phyloP scores from a whole-genome alignment of 1,139 yeast genomes.

The Tardiomyces depauwii region DNA sequence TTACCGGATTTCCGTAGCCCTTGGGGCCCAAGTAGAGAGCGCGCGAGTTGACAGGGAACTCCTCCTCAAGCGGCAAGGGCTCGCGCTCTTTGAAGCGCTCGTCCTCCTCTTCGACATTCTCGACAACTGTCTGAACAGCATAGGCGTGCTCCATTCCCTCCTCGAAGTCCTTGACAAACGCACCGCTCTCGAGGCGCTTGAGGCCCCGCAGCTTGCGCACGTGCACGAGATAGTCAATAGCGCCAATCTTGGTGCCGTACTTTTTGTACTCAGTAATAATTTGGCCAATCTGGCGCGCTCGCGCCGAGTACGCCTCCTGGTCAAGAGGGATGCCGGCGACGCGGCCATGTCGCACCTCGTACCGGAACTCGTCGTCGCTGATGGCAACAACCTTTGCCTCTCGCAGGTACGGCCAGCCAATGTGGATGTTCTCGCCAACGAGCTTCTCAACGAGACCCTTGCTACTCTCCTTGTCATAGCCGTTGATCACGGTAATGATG shows the following conservation, averaged over 20 bases:
- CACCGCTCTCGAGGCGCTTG: slow-evolving; percentile 59
- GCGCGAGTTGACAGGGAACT: slow-evolving; percentile 62
- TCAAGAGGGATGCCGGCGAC: slow-evolving; percentile 6
- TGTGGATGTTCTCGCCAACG: slow-evolving; percentile 51
- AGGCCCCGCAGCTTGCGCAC: slow-evolving; percentile 75
- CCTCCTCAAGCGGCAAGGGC: slow-evolving; percentile 69
- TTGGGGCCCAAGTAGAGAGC: slow-evolving; percentile 80
- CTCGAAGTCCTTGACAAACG: slow-evolving; percentile 47
- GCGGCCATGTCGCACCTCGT: slow-evolving; percentile 30
- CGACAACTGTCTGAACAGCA: slow-evolving; percentile 75
- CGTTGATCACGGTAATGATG: slow-evolving; percentile 50
- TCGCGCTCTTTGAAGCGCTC: slow-evolving; percentile 60
- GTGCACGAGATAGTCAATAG: slow-evolving; percentile 47
- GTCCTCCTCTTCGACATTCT: slow-evolving; percentile 63
- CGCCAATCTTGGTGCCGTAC: slow-evolving; percentile 54
- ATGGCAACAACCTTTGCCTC: slow-evolving; percentile 68
- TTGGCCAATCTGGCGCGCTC: slow-evolving; percentile 27
- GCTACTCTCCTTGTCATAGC: slow-evolving; percentile 36
- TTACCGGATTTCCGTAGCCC: slow-evolving; percentile 82
- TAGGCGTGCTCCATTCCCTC: slow-evolving; percentile 40
- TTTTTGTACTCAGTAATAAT: slow-evolving; percentile 32
- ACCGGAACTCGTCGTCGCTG: slow-evolving; percentile 41
- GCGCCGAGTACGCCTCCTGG: slow-evolving; percentile 24
- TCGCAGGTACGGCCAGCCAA: slow-evolving; percentile 81
- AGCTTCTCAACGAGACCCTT: slow-evolving; percentile 49